Base-by-base conservation (phyloP, 345 rosid genomes). In the Salix arbutifolia region DNA sequence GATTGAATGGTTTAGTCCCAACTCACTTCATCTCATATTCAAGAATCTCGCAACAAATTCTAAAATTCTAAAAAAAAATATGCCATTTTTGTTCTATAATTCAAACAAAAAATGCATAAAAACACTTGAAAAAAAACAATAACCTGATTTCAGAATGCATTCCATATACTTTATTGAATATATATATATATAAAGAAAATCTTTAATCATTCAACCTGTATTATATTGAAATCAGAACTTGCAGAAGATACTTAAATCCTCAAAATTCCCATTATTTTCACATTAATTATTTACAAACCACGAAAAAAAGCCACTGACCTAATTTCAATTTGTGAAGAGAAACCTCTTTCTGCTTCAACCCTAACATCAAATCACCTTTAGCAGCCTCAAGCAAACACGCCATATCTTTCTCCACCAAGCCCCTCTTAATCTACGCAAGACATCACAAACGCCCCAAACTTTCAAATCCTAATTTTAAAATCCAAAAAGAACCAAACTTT, bases 341-440 rank as follows among this genome's bases (percentile, higher is more conserved):
- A 75, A 80, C 73, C 78, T 89, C 90, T 66, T 78, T 88, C n/a
- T 84, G 86, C 84, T 86, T 92, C 79, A 87, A 82, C 14, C 90
- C 93, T 31, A 83, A 23, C 76, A 89, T 78, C 83, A 94, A 66
- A 76, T 87, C 89, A 56, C 83, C 83, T 87, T 91, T 90, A 9
- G 80, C 77, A 10, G 86, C 85, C 77, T 85, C 87, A 48, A 90
- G 79, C 42, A 77, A 50, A 56, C 78, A 77, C 30, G 78, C 78
- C 92, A 85, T 82, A 72, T 90, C 87, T 81, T 81, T 85, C 72
- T 83, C 75, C 48, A 80, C 77, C 78, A 89, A 58, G 33, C 81
- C 72, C 52, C 76, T 65, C 28, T 72, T 82, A 85, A 89, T 65
- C 98, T 94, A 76, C 23, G 75, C 14, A 81, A 76, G 1, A 44